Base-by-base conservation (phyloP, 2,329 filamentous ascomycete species). In the Saccharata proteae region DNA sequence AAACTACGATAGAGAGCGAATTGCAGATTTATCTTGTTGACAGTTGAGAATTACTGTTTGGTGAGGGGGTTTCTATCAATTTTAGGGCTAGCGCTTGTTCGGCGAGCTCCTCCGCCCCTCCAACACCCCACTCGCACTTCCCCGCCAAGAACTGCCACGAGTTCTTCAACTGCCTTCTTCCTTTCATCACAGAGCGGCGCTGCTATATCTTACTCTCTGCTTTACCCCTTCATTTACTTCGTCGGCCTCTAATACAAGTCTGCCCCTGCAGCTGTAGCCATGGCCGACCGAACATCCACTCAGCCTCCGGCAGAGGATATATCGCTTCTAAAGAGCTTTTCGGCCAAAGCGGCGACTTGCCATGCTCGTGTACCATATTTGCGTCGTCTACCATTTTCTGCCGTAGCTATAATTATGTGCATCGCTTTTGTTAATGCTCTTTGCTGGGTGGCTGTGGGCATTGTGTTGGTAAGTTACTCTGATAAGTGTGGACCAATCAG, bases 381-480 rank as follows among this genome's bases (percentile, higher is more conserved):
- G 9, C 58, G 64, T 18, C 67, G 61, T 35, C 58, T 77, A 4
- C 73, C 72, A 1, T 62, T 74, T 4, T 52, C 62, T 1, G 71
- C 67, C 0, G 56, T 77, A 22, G 65, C 64, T 2, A 72, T 76
- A 17, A 73, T 77, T 16, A 27, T 63, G 2, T 51, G 67, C 1
- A 51, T 77, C 23, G 57, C 66, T 2, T 29, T 62, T 4, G 49
- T 73, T 30, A 77, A 77, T 47, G 43, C 67, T 3, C 31, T 71
- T 3, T 67, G 71, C 6, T 77, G 73, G 73, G 58, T 65, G 29
- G 66, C 62, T 14, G 65, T 67, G 7, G 71, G 63, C 7, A 62
- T 75, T 38, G 64, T 77, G 3, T 45, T 75, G 43, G 68, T 71
- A 57, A 28, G 59, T 45, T 20, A 4, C 8, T n/a, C 26, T 9